Evolutionary conservation across 2,329 filamentous ascomycete genomes (phyloP), one percentile per base, ranked within the genome.

Genomic region (Paracoccidioides lutzii): DNA sequence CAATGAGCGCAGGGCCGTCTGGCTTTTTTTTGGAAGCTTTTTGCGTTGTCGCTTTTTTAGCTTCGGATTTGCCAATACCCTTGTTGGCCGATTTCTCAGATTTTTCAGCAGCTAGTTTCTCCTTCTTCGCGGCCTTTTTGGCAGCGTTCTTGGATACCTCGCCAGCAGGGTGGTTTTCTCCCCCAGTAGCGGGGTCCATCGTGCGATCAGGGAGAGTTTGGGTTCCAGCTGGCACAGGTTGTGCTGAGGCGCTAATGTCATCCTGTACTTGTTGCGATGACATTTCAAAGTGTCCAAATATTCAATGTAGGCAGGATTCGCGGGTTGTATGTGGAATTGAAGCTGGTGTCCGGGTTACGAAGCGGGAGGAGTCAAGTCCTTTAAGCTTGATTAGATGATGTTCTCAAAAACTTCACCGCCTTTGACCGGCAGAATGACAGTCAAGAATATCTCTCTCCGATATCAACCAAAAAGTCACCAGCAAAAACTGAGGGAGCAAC

Each of bases 1-100:
- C 90, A 65, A 93, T 94, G 61, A 94, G 69, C 54, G 79, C 80
- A 53, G 79, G 78, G 50, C 80, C 81, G 45, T 82, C 80, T 49
- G 76, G 77, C 72, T 79, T 80, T 68, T 81, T 79, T 64, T 72
- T 73, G 5, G 67, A 59, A n/a, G 68, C 58, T 60, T 76, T 75
- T n/a, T 64, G 60, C 22, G 69, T 59, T 48, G 69, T 65, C 62
- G 75, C 76, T 61, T 75, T 77, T 62, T 76, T 77, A n/a, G 70
- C 65, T 59, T 75, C 74, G 22, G 67, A 55, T 63, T 76, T 76
- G 52, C 69, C 70, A 59, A 67, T 65, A 42, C 71, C 66, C 62
- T 74, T 71, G 42, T 68, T 69, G 5, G 58, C 58, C 6, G 64
- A 63, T 57, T 71, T 70, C 8, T 66, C 64, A 1, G 70, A 71